These are phyloP conservation scores for Solanum tarijense DNA, from an alignment of 257 asterid species.

Conservation along the genomic window DNA sequence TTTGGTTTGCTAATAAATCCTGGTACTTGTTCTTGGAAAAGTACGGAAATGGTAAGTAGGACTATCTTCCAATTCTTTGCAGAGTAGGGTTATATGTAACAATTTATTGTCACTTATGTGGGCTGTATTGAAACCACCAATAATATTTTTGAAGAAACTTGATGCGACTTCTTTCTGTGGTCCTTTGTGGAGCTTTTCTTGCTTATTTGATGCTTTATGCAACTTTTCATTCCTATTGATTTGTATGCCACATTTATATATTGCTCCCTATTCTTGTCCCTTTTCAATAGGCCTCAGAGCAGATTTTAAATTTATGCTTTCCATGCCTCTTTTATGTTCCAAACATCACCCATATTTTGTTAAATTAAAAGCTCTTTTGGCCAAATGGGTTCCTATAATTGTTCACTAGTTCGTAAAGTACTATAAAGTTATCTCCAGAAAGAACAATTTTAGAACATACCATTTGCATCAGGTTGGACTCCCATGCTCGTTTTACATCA, in stretches of 20 bases:
- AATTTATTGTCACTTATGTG: neutral
- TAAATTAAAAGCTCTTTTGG: neutral
- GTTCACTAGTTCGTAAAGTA: neutral
- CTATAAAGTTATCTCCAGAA: neutral
- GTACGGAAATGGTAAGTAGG: neutral
- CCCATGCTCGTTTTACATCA: neutral
- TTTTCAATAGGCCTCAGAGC: neutral
- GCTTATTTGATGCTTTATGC: neutral
- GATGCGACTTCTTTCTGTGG: neutral
- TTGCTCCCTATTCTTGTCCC: neutral
- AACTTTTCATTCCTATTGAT: neutral
- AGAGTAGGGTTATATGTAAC: neutral
- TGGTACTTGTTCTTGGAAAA: neutral
- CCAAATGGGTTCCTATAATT: neutral
- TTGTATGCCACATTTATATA: neutral
- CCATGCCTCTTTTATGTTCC: neutral
- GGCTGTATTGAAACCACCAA: neutral
- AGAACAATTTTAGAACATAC: neutral
- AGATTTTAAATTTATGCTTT: neutral
- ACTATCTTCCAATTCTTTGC: neutral
- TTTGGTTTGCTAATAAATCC: neutral
- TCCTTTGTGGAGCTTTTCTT: neutral
- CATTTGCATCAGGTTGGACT: neutral
- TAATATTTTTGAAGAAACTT: neutral
- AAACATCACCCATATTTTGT: neutral